These are phyloP conservation scores for Cryptosporidium bovis DNA, from an alignment of 169 alveolate species.

Conservation along the genomic window DNA sequence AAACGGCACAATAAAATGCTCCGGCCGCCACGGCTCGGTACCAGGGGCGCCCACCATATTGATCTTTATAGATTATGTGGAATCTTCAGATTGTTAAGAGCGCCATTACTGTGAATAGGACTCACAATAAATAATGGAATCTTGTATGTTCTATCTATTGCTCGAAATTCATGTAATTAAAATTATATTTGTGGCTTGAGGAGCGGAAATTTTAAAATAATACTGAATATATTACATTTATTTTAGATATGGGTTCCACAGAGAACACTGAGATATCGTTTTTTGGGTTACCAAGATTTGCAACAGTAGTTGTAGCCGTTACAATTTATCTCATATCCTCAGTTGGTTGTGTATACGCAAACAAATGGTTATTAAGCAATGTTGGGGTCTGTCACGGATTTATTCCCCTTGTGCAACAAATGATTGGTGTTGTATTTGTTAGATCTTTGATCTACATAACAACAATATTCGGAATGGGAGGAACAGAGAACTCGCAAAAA, in stretches of 20 bases:
- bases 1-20: too few relatives aligned
- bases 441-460: constrained; percentile 19
- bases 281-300: constrained; percentile 60
- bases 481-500: not conserved
- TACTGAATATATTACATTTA: not conserved
- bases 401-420: constrained; percentile 65
- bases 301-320: constrained; percentile 47
- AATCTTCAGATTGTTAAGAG: too few relatives aligned
- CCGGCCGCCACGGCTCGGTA: too few relatives aligned
- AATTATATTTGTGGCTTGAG: constrained; percentile 18
- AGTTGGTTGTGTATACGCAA: constrained; percentile 65
- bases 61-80: too few relatives aligned
- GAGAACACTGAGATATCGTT: constrained; percentile 52
- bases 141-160: not conserved
- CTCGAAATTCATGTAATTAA: constrained; percentile 18
- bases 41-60: too few relatives aligned
- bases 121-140: too few relatives aligned
- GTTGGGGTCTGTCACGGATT: constrained; percentile 64
- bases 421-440: constrained; percentile 41
- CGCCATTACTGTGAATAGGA: too few relatives aligned
- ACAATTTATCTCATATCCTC: constrained; percentile 49
- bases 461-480: constrained; percentile 9
- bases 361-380: constrained; percentile 49
- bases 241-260: constrained; percentile 12
- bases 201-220: not conserved